Conservation (phyloP, 495 filamentous ascomycete genomes). For the Podospora conica region DNA sequence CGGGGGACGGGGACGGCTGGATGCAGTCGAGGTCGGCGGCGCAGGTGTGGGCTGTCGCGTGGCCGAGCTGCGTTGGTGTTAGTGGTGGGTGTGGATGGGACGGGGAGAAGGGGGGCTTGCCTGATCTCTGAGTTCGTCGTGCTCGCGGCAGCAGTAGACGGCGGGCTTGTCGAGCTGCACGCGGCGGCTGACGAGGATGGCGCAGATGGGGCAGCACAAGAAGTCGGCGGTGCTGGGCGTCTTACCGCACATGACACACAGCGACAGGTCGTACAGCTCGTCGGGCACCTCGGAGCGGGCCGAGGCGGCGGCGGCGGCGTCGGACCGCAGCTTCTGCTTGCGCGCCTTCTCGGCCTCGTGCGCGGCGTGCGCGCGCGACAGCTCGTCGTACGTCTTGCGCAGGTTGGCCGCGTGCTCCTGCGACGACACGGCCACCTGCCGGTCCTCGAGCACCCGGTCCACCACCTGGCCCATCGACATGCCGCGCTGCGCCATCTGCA, state of each 20-base stretch:
- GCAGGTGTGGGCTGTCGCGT: slow-evolving; percentile 23
- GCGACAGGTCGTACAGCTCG: slow-evolving; percentile 30
- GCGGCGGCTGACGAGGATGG: slow-evolving; percentile 26
- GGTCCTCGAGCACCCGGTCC: slow-evolving; percentile 32
- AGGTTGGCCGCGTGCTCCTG: slow-evolving; percentile 31
- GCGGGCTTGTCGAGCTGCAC: slow-evolving; percentile 19
- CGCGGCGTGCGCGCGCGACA: slow-evolving; percentile 37
- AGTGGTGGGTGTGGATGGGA: neutral
- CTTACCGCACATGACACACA: slow-evolving; percentile 34
- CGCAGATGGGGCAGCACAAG: slow-evolving; percentile 36
- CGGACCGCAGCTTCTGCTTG: slow-evolving; percentile 23
- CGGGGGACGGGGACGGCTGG: neutral
- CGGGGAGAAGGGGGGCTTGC: slow-evolving; percentile 25
- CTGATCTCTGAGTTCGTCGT: slow-evolving; percentile 32
- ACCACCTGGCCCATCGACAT: slow-evolving; percentile 33
- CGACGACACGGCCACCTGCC: slow-evolving; percentile 26
- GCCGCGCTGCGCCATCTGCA: slow-evolving; percentile 34
- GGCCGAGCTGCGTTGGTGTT: slow-evolving; percentile 10
- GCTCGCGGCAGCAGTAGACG: slow-evolving; percentile 42
- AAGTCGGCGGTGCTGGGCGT: slow-evolving; percentile 23
- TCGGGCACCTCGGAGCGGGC: slow-evolving; percentile 15
- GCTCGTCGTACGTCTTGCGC: slow-evolving; percentile 35
- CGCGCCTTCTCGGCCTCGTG: slow-evolving; percentile 36
- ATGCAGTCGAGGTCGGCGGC: slow-evolving; percentile 19
- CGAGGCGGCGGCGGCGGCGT: slow-evolving; percentile 15